Evolutionary conservation across 192 early-diverging fungal species (phyloP).

Genomic region (Backusella mclennaniae): DNA sequence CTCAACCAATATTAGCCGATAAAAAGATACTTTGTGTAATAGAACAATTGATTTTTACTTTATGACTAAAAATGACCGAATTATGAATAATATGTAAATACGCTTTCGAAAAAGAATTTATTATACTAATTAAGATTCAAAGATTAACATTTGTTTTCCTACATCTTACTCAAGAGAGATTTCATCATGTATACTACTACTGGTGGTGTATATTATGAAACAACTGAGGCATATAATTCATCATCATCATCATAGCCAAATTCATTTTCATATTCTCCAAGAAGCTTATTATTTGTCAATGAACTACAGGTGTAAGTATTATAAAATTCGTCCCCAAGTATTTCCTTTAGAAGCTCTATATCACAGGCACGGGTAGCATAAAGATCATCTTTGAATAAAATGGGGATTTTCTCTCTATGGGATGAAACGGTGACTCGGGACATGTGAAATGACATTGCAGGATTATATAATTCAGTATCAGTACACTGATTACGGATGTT

Average conservation of each 20-base stretch:
- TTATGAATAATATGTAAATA: too few relatives aligned
- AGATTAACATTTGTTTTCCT: too few relatives aligned
- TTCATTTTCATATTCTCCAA: not conserved
- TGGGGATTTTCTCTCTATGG: conserved; percentile 69
- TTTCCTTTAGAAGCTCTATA: conserved; percentile 77
- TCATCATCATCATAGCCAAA: too few relatives aligned
- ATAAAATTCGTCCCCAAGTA: conserved; percentile 83
- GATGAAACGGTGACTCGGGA: conserved; percentile 87
- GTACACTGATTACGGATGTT: conserved; percentile 93
- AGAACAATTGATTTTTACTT: too few relatives aligned
- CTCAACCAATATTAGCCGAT: too few relatives aligned
- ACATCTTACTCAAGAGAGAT: too few relatives aligned
- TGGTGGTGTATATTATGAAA: not conserved
- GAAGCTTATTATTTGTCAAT: not conserved
- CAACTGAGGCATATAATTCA: not conserved
- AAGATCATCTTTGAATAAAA: conserved; percentile 94
- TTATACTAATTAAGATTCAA: too few relatives aligned
- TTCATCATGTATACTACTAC: too few relatives aligned
- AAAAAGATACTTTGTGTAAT: too few relatives aligned
- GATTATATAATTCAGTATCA: conserved; percentile 56
- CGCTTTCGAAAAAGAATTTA: too few relatives aligned
- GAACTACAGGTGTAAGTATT: not conserved
- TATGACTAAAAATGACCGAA: too few relatives aligned
- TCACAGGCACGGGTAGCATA: conserved; percentile 96
- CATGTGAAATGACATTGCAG: conserved; percentile 73